Conservation (phyloP, 345 rosid genomes). For the Melaleuca quinquenervia region DNA sequence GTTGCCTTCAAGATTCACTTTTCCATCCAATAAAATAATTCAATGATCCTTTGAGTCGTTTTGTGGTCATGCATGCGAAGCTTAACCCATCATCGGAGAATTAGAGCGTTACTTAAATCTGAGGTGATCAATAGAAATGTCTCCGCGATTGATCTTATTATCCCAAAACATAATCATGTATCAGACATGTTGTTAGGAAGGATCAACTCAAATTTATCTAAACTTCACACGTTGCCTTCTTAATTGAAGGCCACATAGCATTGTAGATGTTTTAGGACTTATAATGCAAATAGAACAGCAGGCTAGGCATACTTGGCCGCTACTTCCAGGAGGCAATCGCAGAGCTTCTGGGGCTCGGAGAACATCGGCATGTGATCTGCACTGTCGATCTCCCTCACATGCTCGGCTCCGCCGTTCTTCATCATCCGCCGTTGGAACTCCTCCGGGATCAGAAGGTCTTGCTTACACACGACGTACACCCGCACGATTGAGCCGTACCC, state of each 20-base stretch:
- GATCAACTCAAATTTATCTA: background rate
- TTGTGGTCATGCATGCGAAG: background rate
- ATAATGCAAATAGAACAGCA: background rate
- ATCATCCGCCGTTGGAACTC: conserved; percentile 14
- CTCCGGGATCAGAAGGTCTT: conserved; percentile 3
- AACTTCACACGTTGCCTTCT: background rate
- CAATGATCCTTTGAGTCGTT: background rate
- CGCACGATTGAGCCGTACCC: conserved; percentile 6
- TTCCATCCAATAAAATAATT: background rate
- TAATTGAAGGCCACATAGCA: background rate
- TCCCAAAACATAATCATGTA: background rate
- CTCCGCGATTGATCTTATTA: background rate
- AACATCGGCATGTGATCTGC: conserved; percentile 35
- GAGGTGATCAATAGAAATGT: background rate
- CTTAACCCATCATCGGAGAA: background rate
- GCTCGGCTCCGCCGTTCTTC: background rate
- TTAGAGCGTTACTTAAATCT: background rate
- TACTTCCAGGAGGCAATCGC: conserved; percentile 6
- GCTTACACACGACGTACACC: conserved; percentile 6
- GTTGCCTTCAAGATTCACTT: background rate
- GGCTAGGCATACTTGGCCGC: conserved; percentile 9
- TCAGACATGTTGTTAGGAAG: background rate
- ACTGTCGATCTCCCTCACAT: conserved; percentile 8
- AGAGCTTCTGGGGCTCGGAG: conserved; percentile 19
- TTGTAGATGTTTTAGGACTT: background rate